Evolutionary conservation across 768 basidiomycete species (phyloP), one percentile per base, ranked within the genome.

Genomic region (Leccinum rimulosum): DNA sequence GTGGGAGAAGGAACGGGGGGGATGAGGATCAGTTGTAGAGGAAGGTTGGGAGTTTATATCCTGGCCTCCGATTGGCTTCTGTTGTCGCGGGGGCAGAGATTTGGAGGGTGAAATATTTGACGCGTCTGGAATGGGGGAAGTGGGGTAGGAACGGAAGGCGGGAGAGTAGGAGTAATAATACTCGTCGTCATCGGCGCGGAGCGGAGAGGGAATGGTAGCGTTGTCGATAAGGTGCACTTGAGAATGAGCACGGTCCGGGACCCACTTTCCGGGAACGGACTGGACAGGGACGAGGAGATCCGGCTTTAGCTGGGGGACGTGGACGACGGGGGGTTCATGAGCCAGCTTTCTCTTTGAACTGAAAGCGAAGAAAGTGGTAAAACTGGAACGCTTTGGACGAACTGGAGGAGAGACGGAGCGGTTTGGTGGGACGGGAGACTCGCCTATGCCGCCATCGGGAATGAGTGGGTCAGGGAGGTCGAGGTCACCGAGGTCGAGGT

Each of bases 401-500:
- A 49, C 19, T 43, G 66, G 60, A 30, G 65, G 45, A 1, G 19
- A 54, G 48, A 60, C 30, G 4, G 68, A 61, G 2, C 71, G 75
- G 6, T 61, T 68, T 35, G 62, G 0, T 15, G 67, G 69, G 31
- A 61, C 72, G 4, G 89, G 90, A 0, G 86, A 82, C 60, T 87
- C 85, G 30, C 88, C 88, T 22, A 91, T 80, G 27, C 85, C 88
- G 31, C 84, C 86, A 5, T 77, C 69, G 36, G 80, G 69, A 59
- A 76, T 77, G 64, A 79, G 72, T 63, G 79, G 36, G 36, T 38
- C 36, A 1, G 36, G 36, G 15, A 38, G 15, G 15, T 38, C 15
- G 3, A 12, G 11, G 43, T 19, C 43, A 22, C 22, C 22, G 36
- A 15, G 15, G 35, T 14, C 14, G 3, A 12, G 11, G 43, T 19